Evolutionary conservation across 2,329 filamentous ascomycete genomes (phyloP), one percentile per base, ranked within the genome.

Genomic region (Fusarium penzigii): DNA sequence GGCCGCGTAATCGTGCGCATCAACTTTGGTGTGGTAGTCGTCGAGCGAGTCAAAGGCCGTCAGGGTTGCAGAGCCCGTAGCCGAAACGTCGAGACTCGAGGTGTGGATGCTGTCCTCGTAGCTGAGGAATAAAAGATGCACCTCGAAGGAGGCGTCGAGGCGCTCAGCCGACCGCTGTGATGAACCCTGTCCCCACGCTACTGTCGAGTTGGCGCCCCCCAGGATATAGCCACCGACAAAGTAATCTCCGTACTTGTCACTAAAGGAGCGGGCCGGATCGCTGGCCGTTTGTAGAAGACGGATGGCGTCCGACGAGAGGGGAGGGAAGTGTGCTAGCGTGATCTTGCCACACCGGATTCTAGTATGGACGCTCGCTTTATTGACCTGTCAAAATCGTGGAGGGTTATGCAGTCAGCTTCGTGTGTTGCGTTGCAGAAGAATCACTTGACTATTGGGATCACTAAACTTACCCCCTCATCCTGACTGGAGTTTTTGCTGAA

Each of bases 141-240:
- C 43, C 43, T 44, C 38, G 29, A 45, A 39, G 38, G 42, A 32
- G 25, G 39, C 36, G 48, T 39, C 29, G 32, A 50, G n/a, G 3
- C 25, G 32, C 29, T 46, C 16, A 6, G 49, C 46, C 6, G 36
- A 20, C 16, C 42, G 39, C 48, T 41, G 42, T n/a, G 39, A 29
- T 39, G 34, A 42, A 40, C 42, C 48, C 38, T 16, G 36, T 16
- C 48, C 48, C 10, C 41, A 43, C 16, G 45, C 29, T 9, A 32
- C 45, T 14, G 39, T 51, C 16, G 29, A 17, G 16, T 51, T 51
- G n/a, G 14, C 39, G 3, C 39, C 49, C 10, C 48, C 48, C 20
- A 50, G 38, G 17, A 50, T 25, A 34, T 46, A 50, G 12, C 42
- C 49, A 12, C 38, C 49, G 41, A 51, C 49, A 34, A 46, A 51